A percentile compares a stretch with the other conserved stretches of the same genome.
phyloP scores from a whole-genome alignment of 2,329 filamentous ascomycete genomes.

The Cladosporium sp. region DNA sequence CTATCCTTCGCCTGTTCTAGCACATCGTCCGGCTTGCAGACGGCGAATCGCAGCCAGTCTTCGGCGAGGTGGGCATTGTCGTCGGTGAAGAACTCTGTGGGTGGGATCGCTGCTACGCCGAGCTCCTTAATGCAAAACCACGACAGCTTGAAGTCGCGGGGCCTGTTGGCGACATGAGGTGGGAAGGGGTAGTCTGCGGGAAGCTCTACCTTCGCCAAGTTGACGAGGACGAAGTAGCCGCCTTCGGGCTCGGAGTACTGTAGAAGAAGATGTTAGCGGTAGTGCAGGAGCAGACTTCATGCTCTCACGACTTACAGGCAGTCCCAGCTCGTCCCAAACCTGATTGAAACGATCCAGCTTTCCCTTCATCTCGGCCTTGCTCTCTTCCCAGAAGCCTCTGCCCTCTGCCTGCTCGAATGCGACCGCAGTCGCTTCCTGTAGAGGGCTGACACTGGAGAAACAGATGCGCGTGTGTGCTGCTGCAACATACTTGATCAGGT shows the following conservation, averaged over 20 bases:
- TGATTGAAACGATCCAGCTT: constrained; percentile 88
- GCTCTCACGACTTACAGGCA: constrained; percentile 39
- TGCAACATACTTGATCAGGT: constrained; percentile 87
- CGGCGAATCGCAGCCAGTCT: constrained; percentile 91
- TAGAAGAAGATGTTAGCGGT: not conserved
- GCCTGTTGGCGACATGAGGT: constrained; percentile 78
- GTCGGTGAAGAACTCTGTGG: constrained; percentile 94
- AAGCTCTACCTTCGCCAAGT: constrained; percentile 83
- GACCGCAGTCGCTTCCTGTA: constrained; percentile 92
- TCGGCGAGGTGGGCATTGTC: constrained; percentile 81
- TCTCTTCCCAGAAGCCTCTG: constrained; percentile 83
- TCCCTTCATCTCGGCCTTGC: constrained; percentile 81
- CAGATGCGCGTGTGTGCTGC: constrained; percentile 95
- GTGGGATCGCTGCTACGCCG: constrained; percentile 92
- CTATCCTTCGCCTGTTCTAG: constrained; percentile 54
- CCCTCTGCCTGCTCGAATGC: constrained; percentile 89
- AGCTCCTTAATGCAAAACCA: constrained; percentile 98
- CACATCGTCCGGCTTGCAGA: constrained; percentile 91
- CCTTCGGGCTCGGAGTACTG: constrained; percentile 89
- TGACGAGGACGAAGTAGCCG: constrained; percentile 95
- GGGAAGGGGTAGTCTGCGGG: constrained; percentile 87
- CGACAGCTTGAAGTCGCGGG: constrained; percentile 88
- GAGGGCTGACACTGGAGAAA: constrained; percentile 87
- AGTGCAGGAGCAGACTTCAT: not conserved
- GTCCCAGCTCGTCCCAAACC: constrained; percentile 51